phyloP scores from a whole-genome alignment of 2,329 filamentous ascomycete species.

The Didymella keratinophila region DNA sequence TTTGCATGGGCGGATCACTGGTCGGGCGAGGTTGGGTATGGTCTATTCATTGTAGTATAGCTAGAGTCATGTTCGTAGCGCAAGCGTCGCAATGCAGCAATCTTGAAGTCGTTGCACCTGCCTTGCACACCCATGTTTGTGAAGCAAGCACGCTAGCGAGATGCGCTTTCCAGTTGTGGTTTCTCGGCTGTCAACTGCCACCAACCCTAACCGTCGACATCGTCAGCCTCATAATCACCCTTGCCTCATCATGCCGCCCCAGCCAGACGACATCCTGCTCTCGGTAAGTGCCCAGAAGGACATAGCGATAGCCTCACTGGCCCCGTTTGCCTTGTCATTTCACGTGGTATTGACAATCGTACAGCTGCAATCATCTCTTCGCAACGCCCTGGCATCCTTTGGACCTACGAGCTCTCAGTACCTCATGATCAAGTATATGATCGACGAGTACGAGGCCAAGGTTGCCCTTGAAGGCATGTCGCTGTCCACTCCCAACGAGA shows the following conservation, averaged over 20 bases:
- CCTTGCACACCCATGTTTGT: not conserved
- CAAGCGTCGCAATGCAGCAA: slow-evolving; percentile 6
- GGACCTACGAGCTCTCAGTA: slow-evolving; percentile 44
- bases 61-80: slow-evolving; percentile 10
- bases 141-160: slow-evolving; percentile 10
- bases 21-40: not conserved
- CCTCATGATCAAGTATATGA: slow-evolving; percentile 39
- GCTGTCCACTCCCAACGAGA: not conserved
- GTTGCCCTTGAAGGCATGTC: slow-evolving; percentile 28
- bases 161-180: not conserved
- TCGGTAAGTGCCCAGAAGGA: slow-evolving; percentile 28
- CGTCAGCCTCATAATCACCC: not conserved
- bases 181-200: not conserved
- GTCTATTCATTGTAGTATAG: slow-evolving; percentile 11
- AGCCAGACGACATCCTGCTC: slow-evolving; percentile 38
- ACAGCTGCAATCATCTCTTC: slow-evolving; percentile 48
- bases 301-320: not conserved
- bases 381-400: slow-evolving; percentile 46
- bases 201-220: not conserved
- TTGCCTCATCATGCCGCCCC: slow-evolving; percentile 27
- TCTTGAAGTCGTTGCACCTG: not conserved
- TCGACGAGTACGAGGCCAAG: slow-evolving; percentile 43
- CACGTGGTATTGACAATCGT: too few species aligned
- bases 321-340: not conserved
- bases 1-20: slow-evolving; percentile 8